Conservation (phyloP, 1,139 yeast species). For the Keqinozyma sinolaborantium region DNA sequence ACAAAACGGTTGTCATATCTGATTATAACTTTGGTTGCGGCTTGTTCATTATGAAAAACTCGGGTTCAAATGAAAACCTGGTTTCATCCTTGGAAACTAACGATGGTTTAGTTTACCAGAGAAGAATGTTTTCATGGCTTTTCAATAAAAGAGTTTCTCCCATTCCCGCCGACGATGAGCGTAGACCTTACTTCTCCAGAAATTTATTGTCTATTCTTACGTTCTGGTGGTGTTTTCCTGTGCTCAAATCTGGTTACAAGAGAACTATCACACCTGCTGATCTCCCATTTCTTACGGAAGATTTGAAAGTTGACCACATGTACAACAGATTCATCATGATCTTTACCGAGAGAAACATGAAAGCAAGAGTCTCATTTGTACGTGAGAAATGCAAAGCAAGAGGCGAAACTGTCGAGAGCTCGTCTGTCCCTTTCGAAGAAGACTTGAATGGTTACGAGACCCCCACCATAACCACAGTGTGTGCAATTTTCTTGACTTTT, state of each 20-base stretch:
- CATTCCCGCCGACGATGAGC: constrained; percentile 49
- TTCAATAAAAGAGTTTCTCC: constrained; percentile 38
- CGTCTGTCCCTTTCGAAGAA: constrained; percentile 15
- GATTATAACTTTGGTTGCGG: too few relatives aligned
- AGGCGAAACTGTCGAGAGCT: constrained; percentile 19
- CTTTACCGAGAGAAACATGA: constrained; percentile 31
- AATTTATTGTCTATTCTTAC: constrained; percentile 32
- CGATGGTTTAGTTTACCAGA: constrained; percentile 16
- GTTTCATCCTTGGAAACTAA: too few relatives aligned
- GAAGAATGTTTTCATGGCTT: constrained; percentile 12
- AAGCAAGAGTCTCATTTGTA: constrained; percentile 17
- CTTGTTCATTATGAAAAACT: too few relatives aligned
- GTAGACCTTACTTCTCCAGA: constrained; percentile 31
- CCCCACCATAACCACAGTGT: constrained; percentile 15
- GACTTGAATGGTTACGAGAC: constrained; percentile 21
- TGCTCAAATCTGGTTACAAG: constrained; percentile 60
- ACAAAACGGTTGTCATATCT: too few relatives aligned
- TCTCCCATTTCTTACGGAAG: constrained; percentile 51
- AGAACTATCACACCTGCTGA: constrained; percentile 65
- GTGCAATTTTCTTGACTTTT: constrained; percentile 57
- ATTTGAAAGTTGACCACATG: constrained; percentile 49
- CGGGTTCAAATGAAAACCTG: too few relatives aligned
- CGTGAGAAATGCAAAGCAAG: constrained; percentile 17
- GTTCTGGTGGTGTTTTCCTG: constrained; percentile 59
- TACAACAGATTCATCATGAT: constrained; percentile 25